phyloP scores from a whole-genome alignment of 495 filamentous ascomycete genomes.

The Daldinia concentrica region DNA sequence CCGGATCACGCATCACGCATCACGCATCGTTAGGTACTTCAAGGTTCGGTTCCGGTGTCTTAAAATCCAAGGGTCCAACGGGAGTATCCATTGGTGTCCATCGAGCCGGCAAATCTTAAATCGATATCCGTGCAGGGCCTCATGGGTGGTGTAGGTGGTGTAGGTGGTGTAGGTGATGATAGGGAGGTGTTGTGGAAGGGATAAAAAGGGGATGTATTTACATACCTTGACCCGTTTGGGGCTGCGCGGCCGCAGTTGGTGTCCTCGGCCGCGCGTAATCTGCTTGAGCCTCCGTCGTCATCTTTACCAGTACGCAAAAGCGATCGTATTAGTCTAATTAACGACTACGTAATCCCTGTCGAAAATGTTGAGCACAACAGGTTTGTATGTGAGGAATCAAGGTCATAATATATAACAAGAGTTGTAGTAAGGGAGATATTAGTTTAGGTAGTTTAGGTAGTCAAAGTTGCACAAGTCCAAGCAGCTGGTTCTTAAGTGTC shows the following conservation, averaged over 20 bases:
- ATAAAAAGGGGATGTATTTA: constrained; percentile 9
- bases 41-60: constrained; percentile 16
- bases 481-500: background rate
- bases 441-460: background rate
- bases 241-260: constrained; percentile 17
- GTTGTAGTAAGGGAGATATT: background rate
- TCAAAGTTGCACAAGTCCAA: background rate
- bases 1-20: background rate
- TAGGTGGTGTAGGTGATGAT: background rate
- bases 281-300: constrained; percentile 24
- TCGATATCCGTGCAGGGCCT: constrained; percentile 18
- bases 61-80: constrained; percentile 29
- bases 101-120: constrained; percentile 14
- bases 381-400: background rate
- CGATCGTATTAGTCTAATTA: constrained; percentile 9
- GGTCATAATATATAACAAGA: background rate
- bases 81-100: constrained; percentile 30
- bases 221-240: constrained; percentile 24
- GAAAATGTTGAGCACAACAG: background rate
- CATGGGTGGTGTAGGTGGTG: background rate
- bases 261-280: constrained; percentile 27
- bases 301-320: constrained; percentile 11
- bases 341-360: constrained; percentile 4
- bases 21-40: too few relatives aligned
- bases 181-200: constrained; percentile 11